A percentile compares a stretch with the other conserved stretches of the same genome.
phyloP scores from a whole-genome alignment of 805 yeast species.

The Wickerhamiella spandovensis region DNA sequence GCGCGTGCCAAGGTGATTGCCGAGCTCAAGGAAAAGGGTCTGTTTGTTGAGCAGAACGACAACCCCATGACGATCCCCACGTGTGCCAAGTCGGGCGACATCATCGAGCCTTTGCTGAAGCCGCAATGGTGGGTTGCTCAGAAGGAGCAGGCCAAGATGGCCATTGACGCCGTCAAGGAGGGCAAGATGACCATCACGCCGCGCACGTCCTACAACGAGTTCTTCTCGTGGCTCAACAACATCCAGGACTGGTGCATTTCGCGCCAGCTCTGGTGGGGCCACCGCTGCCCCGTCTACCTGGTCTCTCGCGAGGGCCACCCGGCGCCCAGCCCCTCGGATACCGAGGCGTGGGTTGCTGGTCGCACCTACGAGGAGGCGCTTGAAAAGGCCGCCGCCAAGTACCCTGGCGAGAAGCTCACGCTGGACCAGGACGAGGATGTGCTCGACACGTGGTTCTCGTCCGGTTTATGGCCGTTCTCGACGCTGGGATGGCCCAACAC shows the following conservation, averaged over 20 bases:
- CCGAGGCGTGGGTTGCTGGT: slow-evolving; percentile 84
- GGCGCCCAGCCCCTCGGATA: slow-evolving; percentile 47
- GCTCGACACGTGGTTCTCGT: slow-evolving; percentile 96
- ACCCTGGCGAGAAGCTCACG: slow-evolving; percentile 54
- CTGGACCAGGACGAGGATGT: slow-evolving; percentile 96
- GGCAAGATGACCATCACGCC: slow-evolving; percentile 79
- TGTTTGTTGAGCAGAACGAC: slow-evolving; percentile 73
- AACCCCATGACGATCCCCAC: slow-evolving; percentile 92
- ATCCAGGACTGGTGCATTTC: slow-evolving; percentile 99
- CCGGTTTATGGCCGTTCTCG: slow-evolving; percentile 96
- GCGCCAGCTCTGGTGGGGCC: slow-evolving; percentile 93
- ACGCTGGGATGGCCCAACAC: slow-evolving; percentile 89
- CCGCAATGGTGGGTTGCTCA: slow-evolving; percentile 99
- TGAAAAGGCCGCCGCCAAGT: slow-evolving; percentile 61
- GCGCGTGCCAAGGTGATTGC: slow-evolving; percentile 81
- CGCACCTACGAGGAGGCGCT: slow-evolving; percentile 71
- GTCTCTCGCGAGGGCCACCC: slow-evolving; percentile 58
- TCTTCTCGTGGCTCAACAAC: slow-evolving; percentile 87
- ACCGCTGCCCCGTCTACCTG: slow-evolving; percentile 92
- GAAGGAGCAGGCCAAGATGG: slow-evolving; percentile 74
- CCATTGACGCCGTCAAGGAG: slow-evolving; percentile 68
- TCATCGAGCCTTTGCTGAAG: slow-evolving; percentile 90
- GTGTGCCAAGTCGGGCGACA: slow-evolving; percentile 93
- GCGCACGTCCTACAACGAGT: slow-evolving; percentile 81
- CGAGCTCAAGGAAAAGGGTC: slow-evolving; percentile 56